phyloP scores from a whole-genome alignment of 108 stramenopile genomes.

The Chaetoceros tenuissimus region DNA sequence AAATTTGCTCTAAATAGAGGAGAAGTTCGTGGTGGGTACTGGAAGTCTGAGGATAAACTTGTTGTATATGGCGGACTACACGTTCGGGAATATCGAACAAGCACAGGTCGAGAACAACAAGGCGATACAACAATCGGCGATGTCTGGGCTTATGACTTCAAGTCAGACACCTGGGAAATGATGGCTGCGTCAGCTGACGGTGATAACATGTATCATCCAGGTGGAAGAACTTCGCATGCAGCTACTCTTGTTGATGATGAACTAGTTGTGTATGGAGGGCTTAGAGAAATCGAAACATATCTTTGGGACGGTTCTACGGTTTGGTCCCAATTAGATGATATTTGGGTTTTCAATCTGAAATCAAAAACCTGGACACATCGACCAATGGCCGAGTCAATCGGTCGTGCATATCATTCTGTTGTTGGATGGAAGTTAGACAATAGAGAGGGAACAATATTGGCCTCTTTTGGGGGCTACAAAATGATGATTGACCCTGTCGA shows the following conservation, averaged over 20 bases:
- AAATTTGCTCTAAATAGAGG: slow-evolving; percentile 18
- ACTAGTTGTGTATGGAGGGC: slow-evolving; percentile 31
- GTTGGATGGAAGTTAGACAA: slow-evolving; percentile 22
- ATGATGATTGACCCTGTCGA: slow-evolving; percentile 24
- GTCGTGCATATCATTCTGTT: slow-evolving; percentile 32
- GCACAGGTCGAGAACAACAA: background rate
- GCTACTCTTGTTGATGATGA: slow-evolving; percentile 38
- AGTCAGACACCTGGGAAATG: slow-evolving; percentile 21
- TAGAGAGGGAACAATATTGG: slow-evolving; percentile 12
- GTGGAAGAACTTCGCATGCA: slow-evolving; percentile 35
- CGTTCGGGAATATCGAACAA: background rate
- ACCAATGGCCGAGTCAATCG: slow-evolving; percentile 19
- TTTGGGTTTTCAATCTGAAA: slow-evolving; percentile 37
- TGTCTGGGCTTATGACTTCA: slow-evolving; percentile 36
- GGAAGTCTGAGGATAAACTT: slow-evolving; percentile 15
- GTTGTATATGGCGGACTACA: slow-evolving; percentile 38
- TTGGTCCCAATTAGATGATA: slow-evolving; percentile 35
- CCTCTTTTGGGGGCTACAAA: slow-evolving; percentile 35
- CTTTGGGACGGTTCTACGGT: slow-evolving; percentile 24
- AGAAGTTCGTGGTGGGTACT: slow-evolving; percentile 37
- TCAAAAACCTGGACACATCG: slow-evolving; percentile 27
- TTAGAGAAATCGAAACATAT: slow-evolving; percentile 1
- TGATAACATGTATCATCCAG: slow-evolving; percentile 15
- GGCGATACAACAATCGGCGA: slow-evolving; percentile 27
- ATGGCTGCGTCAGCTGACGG: slow-evolving; percentile 12